Evolutionary conservation across 129 eudicot genomes (phyloP), one percentile per base, ranked within the genome.

Genomic region (Chrysanthemum seticuspe): DNA sequence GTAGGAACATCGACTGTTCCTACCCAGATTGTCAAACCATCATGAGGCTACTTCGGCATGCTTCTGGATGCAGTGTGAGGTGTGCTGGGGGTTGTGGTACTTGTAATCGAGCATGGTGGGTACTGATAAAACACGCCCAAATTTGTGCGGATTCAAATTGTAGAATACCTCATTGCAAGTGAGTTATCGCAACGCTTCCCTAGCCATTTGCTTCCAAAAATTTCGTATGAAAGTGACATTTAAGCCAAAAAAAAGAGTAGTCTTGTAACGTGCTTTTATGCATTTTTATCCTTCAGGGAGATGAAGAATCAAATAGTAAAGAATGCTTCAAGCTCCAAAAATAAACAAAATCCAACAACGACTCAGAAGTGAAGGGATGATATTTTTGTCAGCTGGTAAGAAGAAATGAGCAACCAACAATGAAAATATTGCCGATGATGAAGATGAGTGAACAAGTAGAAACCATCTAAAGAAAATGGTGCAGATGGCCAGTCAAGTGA

Each of bases 371-470:
- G 88, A 85, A 21, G 21, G 21, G 21, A 21, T 21, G 21, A 21
- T 21, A 21, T 21, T 21, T 21, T 21, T 21, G 21, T 21, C 21
- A 21, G 21, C 21, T 21, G 21, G 21, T 21, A 21, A 21, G 85
- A 85, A 86, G 71, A 90, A 81, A 77, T 89, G 91, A 57, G 72
- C 82, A 66, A 55, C 68, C 12, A 96, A 81, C 21, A 97, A 94
- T 14, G 95, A 18, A n/a, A 15, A 72, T 27, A 40, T 34, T 49
- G 55, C 19, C 87, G 91, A 97, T 78, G 99, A 88, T 74, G 99
- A 91, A 78, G 99, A 95, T 76, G 99, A 95, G 52, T 95, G 97
- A 76, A 89, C 97, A 71, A 76, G 81, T 78, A 85, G 85, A 87
- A 87, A 80, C 73, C 84, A 6, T 47, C 87, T 49, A 84, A 79